phyloP scores from a whole-genome alignment of 768 basidiomycete species.

The Collybia nuda region DNA sequence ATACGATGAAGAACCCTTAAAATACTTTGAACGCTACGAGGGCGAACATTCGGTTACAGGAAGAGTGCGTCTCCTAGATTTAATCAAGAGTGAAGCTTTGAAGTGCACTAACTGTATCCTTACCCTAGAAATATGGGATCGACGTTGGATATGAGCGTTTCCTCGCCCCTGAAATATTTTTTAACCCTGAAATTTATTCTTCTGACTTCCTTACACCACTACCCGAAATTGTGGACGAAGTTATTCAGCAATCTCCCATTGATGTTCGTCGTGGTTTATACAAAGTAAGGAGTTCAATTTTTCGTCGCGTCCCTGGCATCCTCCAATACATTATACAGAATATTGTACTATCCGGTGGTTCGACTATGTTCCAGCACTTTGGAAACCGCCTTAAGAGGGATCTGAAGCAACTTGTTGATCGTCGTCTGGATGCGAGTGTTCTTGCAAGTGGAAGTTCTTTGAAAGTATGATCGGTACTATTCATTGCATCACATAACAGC shows the following conservation, averaged over 20 bases:
- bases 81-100: neutral
- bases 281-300: slow-evolving; percentile 53
- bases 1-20: slow-evolving; percentile 94
- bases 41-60: slow-evolving; percentile 93
- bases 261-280: slow-evolving; percentile 96
- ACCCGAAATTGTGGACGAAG: slow-evolving; percentile 93
- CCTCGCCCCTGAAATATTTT: slow-evolving; percentile 98
- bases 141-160: slow-evolving; percentile 99
- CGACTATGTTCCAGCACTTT: slow-evolving; percentile 99
- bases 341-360: slow-evolving; percentile 95
- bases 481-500: neutral
- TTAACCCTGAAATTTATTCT: slow-evolving; percentile 98
- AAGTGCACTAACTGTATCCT: neutral
- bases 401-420: slow-evolving; percentile 91
- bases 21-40: slow-evolving; percentile 91
- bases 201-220: slow-evolving; percentile 97
- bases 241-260: slow-evolving; percentile 94
- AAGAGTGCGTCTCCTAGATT: slow-evolving; percentile 58
- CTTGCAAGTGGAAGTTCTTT: slow-evolving; percentile 70
- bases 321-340: slow-evolving; percentile 50
- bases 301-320: neutral
- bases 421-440: slow-evolving; percentile 77
- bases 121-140: slow-evolving; percentile 81
- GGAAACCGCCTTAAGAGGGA: slow-evolving; percentile 96
- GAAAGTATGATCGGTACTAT: slow-evolving; percentile 50